phyloP scores from a whole-genome alignment of 108 stramenopile species.

The Skeletonema costatum region DNA sequence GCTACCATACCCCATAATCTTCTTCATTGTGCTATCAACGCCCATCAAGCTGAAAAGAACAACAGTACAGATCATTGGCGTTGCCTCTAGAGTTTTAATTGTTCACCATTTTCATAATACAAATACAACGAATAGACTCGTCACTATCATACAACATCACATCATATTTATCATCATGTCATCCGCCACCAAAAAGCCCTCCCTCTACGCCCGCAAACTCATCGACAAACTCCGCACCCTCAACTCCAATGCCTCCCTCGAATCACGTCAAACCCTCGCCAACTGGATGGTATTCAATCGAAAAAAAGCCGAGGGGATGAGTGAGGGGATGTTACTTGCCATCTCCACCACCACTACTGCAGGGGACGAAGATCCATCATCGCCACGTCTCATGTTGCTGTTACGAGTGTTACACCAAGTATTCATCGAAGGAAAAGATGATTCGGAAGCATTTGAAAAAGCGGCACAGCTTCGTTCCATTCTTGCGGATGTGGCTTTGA shows the following conservation, averaged over 20 bases:
- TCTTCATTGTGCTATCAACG: too few relatives aligned
- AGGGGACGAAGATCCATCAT: background rate
- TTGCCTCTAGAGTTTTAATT: too few relatives aligned
- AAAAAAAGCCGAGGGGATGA: constrained; percentile 22
- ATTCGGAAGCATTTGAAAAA: constrained; percentile 46
- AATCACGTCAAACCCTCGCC: constrained; percentile 26
- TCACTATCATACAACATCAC: background rate
- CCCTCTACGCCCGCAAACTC: constrained; percentile 31
- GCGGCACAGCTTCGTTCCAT: constrained; percentile 46
- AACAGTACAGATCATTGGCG: too few relatives aligned
- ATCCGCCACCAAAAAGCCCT: background rate
- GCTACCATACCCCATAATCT: too few relatives aligned
- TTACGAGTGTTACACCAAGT: constrained; percentile 53
- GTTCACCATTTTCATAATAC: too few relatives aligned
- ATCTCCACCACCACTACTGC: background rate
- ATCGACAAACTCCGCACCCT: constrained; percentile 26
- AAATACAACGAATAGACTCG: too few relatives aligned
- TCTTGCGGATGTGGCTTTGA: constrained; percentile 57
- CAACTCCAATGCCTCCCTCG: constrained; percentile 18
- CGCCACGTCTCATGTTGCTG: constrained; percentile 47
- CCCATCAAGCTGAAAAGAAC: too few relatives aligned
- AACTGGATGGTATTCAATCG: constrained; percentile 39
- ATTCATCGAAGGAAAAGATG: constrained; percentile 20
- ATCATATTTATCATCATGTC: background rate
- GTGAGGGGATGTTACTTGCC: constrained; percentile 13